Evolutionary conservation across 768 basidiomycete species (phyloP), one percentile per base, ranked within the genome.

Genomic region (Coprinellus micaceus): DNA sequence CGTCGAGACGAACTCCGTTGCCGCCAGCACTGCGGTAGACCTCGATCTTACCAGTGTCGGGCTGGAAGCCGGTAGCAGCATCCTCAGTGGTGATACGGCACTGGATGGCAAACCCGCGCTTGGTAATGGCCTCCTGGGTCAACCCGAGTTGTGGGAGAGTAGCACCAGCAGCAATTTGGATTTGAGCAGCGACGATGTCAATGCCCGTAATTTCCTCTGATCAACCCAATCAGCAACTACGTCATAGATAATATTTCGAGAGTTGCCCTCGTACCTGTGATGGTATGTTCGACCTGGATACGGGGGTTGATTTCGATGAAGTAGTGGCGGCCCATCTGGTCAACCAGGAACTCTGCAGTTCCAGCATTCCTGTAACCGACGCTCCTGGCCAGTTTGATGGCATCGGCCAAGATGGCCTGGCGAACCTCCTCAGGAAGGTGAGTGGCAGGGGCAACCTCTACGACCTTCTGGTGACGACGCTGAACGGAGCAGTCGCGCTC

Each of bases 281-380:
- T 98, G 55, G 97, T 98, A 74, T 98, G 97, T 69, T 98, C 97
- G 74, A 99, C 97, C 73, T 99, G 97, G 66, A 99, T 98, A 76
- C 97, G 94, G 28, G 97, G 94, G 73, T 98, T 98, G 65, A 99
- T 98, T 74, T 99, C 97, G 67, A 99, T 98, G 77, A 99, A 98
- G 75, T 98, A 98, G 73, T 97, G 94, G 63, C 94, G 82, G 64
- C 92, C 94, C 79, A 89, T 84, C 69, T 94, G 91, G 73, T 98
- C 97, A 60, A 98, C 94, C 72, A 99, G 79, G 79, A 98, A 99
- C 75, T 99, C 97, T 24, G 93, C 94, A 37, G 97, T 98, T 61
- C 97, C 96, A 51, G 97, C 97, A 71, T 97, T 98, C 61, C 93
- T 83, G 72, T 99, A 99, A 5, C 88, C 85, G 62, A 98, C 97